Evolutionary conservation across 2,329 filamentous ascomycete species (phyloP).

Genomic region (Sarocladium strictum): DNA sequence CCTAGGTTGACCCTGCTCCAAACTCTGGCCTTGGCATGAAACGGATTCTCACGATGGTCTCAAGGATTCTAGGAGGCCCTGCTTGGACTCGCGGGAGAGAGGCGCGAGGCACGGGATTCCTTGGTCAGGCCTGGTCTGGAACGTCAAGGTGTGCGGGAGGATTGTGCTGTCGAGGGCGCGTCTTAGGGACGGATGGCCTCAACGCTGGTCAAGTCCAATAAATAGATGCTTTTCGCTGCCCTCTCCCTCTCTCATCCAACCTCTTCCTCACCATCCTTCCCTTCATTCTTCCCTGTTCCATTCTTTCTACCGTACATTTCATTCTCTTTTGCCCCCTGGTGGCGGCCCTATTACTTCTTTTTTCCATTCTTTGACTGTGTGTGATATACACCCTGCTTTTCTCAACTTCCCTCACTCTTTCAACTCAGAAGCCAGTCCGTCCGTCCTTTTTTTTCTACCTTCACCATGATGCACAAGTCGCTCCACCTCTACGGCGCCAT

Average conservation of each 20-base stretch:
- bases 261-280: not conserved
- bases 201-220: not conserved
- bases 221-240: not conserved
- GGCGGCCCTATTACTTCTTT: slow-evolving; percentile 5
- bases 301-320: slow-evolving; percentile 1
- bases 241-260: not conserved
- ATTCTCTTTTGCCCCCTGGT: slow-evolving; percentile 7
- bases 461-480: slow-evolving; percentile 11
- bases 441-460: too few relatives aligned
- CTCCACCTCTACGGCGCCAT: slow-evolving; percentile 9
- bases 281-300: not conserved
- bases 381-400: too few relatives aligned
- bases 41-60: slow-evolving; percentile 10
- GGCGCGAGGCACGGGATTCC: not conserved
- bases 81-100: not conserved
- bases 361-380: not conserved
- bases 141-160: not conserved
- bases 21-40: slow-evolving; percentile 9
- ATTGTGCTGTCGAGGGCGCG: not conserved
- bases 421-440: too few relatives aligned
- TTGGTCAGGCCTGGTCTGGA: not conserved
- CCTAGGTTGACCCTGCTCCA: not conserved
- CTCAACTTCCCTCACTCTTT: not conserved
- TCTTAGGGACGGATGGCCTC: too few relatives aligned
- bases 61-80: not conserved